A percentile compares a stretch with the other conserved stretches of the same genome.
phyloP scores from a whole-genome alignment of 805 yeast species.

The Komagataella phaffii region DNA sequence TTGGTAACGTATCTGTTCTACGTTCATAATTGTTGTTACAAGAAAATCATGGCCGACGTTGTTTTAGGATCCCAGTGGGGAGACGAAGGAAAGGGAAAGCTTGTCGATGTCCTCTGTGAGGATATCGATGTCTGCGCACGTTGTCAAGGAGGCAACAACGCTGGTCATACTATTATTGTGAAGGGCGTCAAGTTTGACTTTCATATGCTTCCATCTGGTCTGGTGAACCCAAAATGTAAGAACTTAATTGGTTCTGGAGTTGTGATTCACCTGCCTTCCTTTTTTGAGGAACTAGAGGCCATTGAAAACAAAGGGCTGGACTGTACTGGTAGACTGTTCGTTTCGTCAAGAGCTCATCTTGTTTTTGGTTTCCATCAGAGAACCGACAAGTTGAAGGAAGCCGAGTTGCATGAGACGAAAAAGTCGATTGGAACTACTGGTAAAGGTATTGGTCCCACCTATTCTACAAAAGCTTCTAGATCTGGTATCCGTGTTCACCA shows the following conservation, averaged over 20 bases:
- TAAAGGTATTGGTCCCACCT: constrained; percentile 98
- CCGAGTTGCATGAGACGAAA: constrained; percentile 68
- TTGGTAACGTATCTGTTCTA: neutral
- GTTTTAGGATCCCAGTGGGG: constrained; percentile 99
- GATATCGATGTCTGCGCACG: constrained; percentile 94
- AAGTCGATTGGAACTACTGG: constrained; percentile 96
- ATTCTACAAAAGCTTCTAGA: constrained; percentile 92
- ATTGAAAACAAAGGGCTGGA: constrained; percentile 73
- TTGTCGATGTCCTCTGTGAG: constrained; percentile 91
- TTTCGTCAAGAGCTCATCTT: constrained; percentile 89
- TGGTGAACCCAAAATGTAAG: constrained; percentile 82
- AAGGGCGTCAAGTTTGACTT: constrained; percentile 82
- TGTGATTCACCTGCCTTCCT: constrained; percentile 88
- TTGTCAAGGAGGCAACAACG: constrained; percentile 98
- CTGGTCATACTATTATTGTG: constrained; percentile 97
- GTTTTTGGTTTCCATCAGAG: constrained; percentile 98
- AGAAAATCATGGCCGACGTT: constrained; percentile 57
- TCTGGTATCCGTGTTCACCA: constrained; percentile 97
- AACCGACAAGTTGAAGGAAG: constrained; percentile 90
- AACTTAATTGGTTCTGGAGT: constrained; percentile 94
- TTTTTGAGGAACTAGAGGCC: constrained; percentile 74
- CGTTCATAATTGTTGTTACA: neutral
- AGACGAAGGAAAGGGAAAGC: constrained; percentile 98
- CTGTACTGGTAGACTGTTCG: constrained; percentile 63
- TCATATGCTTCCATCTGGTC: constrained; percentile 98